These are phyloP conservation scores for Malus sieversii DNA, from an alignment of 306 rosid genomes.

Conservation along the genomic window DNA sequence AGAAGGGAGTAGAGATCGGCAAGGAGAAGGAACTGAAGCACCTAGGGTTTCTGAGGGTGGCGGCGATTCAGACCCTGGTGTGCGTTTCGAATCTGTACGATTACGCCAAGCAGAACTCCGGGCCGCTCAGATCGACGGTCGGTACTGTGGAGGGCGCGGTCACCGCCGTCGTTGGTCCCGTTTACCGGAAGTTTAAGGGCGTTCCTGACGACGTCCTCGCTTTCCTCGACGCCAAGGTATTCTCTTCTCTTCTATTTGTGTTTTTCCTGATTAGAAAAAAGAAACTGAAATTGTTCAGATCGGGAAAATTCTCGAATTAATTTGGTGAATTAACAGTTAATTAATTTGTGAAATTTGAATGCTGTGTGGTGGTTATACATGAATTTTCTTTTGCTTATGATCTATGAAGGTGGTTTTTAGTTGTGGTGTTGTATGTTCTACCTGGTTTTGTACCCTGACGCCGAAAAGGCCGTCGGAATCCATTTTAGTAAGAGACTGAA, in stretches of 20 bases:
- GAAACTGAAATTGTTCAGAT: not conserved
- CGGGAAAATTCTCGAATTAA: not conserved
- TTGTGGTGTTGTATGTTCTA: not conserved
- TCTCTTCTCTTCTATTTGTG: not conserved
- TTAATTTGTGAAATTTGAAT: not conserved
- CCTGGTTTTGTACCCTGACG: not conserved
- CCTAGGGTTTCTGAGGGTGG: constrained; percentile 50
- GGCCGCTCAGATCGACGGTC: constrained; percentile 59
- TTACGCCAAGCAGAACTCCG: constrained; percentile 62
- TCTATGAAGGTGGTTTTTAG: not conserved
- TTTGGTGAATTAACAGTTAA: not conserved
- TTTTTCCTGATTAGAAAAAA: not conserved
- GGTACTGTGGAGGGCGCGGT: constrained; percentile 51
- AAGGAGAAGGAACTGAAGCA: constrained; percentile 44
- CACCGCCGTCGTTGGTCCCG: constrained; percentile 52
- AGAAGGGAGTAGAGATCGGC: constrained; percentile 34
- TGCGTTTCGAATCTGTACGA: constrained; percentile 48
- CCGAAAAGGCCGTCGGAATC: not conserved
- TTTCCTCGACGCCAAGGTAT: constrained; percentile 63
- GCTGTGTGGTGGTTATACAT: not conserved
- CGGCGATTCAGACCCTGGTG: constrained; percentile 38
- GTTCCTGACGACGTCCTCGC: constrained; percentile 54
- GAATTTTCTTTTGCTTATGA: not conserved
- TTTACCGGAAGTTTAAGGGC: constrained; percentile 42
- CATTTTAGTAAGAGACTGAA: not conserved